phyloP scores from a whole-genome alignment of 441 rosid genomes.

The Jatropha multifida region DNA sequence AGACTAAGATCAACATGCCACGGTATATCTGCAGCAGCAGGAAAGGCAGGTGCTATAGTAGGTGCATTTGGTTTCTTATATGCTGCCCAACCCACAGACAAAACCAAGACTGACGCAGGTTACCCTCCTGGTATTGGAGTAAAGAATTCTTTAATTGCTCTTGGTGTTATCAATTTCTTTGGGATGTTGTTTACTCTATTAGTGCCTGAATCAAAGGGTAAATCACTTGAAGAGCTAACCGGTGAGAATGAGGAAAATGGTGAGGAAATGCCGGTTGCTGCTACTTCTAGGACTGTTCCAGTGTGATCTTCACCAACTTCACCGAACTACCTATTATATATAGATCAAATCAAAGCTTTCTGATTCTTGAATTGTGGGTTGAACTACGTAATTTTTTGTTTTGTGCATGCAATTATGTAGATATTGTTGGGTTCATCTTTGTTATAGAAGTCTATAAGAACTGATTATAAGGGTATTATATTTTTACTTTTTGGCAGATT shows the following conservation, averaged over 20 bases:
- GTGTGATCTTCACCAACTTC: conserved; percentile 25
- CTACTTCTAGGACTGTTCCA: conserved; percentile 36
- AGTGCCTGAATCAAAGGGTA: conserved; percentile 78
- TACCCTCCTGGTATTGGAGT: conserved; percentile 80
- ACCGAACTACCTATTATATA: neutral
- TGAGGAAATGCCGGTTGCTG: conserved; percentile 19
- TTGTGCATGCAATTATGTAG: neutral
- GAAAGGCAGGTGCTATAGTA: conserved; percentile 75
- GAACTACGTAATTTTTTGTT: neutral
- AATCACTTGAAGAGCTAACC: conserved; percentile 71
- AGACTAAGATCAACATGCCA: conserved; percentile 82
- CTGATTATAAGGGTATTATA: no score
- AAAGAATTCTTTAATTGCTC: conserved; percentile 55
- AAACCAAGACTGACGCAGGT: conserved; percentile 56
- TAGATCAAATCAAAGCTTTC: neutral
- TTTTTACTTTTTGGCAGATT: neutral
- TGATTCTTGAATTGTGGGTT: neutral
- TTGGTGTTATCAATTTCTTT: conserved; percentile 54
- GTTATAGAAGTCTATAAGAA: neutral
- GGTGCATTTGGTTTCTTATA: conserved; percentile 83
- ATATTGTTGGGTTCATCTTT: neutral
- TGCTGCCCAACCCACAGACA: conserved; percentile 56
- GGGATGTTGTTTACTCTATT: conserved; percentile 63
- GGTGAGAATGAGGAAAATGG: conserved; percentile 54
- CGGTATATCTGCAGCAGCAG: conserved; percentile 80